Conservation (phyloP, 352 stramenopile genomes). For the Globisporangium yorkense region DNA sequence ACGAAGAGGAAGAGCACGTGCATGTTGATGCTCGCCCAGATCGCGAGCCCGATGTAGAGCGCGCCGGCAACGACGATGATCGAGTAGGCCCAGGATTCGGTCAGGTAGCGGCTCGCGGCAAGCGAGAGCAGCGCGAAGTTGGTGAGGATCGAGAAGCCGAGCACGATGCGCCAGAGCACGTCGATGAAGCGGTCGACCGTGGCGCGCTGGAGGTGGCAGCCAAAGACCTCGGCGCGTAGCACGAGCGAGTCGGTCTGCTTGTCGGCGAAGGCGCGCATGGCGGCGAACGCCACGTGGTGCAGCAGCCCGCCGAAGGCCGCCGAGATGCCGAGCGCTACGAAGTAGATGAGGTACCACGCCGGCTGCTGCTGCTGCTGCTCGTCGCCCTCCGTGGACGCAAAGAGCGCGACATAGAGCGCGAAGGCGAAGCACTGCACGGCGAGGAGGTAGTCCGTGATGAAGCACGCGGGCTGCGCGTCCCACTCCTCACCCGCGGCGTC, state of each 20-base stretch:
- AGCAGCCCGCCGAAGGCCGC: slow-evolving; percentile 69
- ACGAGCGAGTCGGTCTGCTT: slow-evolving; percentile 67
- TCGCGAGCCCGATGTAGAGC: slow-evolving; percentile 59
- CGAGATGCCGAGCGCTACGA: slow-evolving; percentile 77
- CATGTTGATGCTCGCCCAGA: slow-evolving; percentile 83
- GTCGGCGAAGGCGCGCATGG: slow-evolving; percentile 59
- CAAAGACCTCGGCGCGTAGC: slow-evolving; percentile 68
- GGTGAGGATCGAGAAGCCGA: slow-evolving; percentile 75
- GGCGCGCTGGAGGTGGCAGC: slow-evolving; percentile 53
- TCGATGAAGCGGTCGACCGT: slow-evolving; percentile 75
- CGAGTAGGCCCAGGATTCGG: slow-evolving; percentile 65
- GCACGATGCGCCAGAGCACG: slow-evolving; percentile 73
- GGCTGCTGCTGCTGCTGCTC: slow-evolving; percentile 16
- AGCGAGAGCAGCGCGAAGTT: slow-evolving; percentile 83
- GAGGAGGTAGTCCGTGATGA: slow-evolving; percentile 86
- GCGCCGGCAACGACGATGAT: slow-evolving; percentile 63
- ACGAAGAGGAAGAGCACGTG: slow-evolving; percentile 77
- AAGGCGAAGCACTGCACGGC: slow-evolving; percentile 82
- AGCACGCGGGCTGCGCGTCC: slow-evolving; percentile 82
- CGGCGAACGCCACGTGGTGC: slow-evolving; percentile 79
- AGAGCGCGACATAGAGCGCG: slow-evolving; percentile 74
- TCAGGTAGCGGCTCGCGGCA: slow-evolving; percentile 69
- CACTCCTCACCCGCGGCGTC: slow-evolving; percentile 74
- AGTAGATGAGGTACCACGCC: slow-evolving; percentile 85
- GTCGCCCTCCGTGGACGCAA: slow-evolving; percentile 37